phyloP scores from a whole-genome alignment of 176 grass and related monocot genomes.

The Canna indica region DNA sequence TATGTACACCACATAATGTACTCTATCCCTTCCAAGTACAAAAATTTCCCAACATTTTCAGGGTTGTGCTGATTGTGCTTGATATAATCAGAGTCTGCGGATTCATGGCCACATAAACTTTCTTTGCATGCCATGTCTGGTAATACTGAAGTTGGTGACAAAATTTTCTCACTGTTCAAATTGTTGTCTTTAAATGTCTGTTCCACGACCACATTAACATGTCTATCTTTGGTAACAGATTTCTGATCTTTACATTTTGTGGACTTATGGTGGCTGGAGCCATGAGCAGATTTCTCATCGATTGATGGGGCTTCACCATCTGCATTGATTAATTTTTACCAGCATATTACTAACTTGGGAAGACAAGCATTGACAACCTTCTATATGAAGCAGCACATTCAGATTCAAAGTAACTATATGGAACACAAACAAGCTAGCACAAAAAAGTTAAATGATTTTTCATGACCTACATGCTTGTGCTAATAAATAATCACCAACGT shows the following conservation, averaged over 20 bases:
- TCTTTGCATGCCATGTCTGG: conserved; percentile 23
- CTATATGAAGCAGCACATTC: too few relatives aligned
- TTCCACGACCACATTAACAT: background rate
- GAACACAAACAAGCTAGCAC: too few relatives aligned
- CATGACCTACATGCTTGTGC: background rate
- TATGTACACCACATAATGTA: conserved; percentile 99
- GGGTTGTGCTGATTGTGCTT: conserved; percentile 30
- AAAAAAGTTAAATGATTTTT: too few relatives aligned
- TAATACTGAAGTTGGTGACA: conserved; percentile 16
- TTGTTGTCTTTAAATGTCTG: conserved; percentile 11
- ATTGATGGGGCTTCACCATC: conserved; percentile 67
- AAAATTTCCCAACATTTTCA: conserved; percentile 84
- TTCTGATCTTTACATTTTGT: conserved; percentile 19
- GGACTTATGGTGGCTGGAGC: conserved; percentile 26
- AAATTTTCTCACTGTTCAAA: conserved; percentile 24
- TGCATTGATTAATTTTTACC: too few relatives aligned
- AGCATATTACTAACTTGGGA: too few relatives aligned
- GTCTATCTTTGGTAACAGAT: conserved; percentile 4
- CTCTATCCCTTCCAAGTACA: conserved; percentile 92
- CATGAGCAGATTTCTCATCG: conserved; percentile 34
- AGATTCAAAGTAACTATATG: too few relatives aligned
- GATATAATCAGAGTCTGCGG: conserved; percentile 23
- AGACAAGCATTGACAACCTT: too few relatives aligned
- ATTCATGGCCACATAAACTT: conserved; percentile 11
- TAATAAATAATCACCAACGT: background rate